Evolutionary conservation across 1,284 basidiomycete genomes (phyloP).

Genomic region (Leccinum laetum): DNA sequence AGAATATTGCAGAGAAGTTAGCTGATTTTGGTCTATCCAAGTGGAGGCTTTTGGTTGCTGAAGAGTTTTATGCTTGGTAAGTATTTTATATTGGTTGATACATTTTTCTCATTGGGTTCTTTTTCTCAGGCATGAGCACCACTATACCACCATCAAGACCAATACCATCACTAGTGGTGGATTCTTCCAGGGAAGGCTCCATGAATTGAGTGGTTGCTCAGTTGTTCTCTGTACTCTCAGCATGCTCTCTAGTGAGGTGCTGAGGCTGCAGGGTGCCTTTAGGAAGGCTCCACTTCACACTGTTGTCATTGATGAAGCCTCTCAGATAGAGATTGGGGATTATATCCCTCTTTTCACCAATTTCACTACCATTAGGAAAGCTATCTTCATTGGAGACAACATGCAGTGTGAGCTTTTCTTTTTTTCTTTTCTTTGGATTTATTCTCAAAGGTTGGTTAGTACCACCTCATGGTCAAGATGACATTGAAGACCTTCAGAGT

Average conservation of each 20-base stretch:
- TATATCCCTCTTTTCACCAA: slow-evolving; percentile 39
- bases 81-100: slow-evolving; percentile 14
- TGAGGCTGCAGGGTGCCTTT: slow-evolving; percentile 35
- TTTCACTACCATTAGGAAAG: slow-evolving; percentile 29
- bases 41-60: slow-evolving; percentile 49
- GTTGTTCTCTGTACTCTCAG: slow-evolving; percentile 56
- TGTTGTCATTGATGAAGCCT: slow-evolving; percentile 49
- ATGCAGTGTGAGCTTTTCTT: slow-evolving; percentile 40
- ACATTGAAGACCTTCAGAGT: slow-evolving; percentile 49
- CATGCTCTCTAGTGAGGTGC: slow-evolving; percentile 56
- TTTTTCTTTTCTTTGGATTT: neutral
- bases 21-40: slow-evolving; percentile 34
- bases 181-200: slow-evolving; percentile 26
- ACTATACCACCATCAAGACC: slow-evolving; percentile 38
- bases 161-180: slow-evolving; percentile 38
- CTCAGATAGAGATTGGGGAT: slow-evolving; percentile 45
- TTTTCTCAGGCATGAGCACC: slow-evolving; percentile 50
- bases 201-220: slow-evolving; percentile 26
- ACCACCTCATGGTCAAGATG: slow-evolving; percentile 58
- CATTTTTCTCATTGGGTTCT: slow-evolving; percentile 1
- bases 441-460: slow-evolving; percentile 35
- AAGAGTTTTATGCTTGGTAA: slow-evolving; percentile 46
- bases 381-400: slow-evolving; percentile 46
- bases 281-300: slow-evolving; percentile 32
- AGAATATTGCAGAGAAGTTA: slow-evolving; percentile 58